Evolutionary conservation across 2,329 filamentous ascomycete genomes (phyloP), one percentile per base, ranked within the genome.

Genomic region (Cryphonectria carpinicola): DNA sequence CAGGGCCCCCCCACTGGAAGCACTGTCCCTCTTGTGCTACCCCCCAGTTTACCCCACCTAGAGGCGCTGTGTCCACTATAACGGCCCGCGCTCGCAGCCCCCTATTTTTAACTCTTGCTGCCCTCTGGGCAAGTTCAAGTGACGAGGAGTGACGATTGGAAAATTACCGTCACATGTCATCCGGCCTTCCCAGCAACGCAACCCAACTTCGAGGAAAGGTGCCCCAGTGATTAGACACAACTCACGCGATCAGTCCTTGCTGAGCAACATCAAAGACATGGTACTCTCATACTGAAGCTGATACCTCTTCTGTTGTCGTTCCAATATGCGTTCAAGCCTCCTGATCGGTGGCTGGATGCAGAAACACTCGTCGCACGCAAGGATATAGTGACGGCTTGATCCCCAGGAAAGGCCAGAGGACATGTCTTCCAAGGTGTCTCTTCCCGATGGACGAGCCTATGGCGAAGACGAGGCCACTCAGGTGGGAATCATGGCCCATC

Each of bases 351-450:
- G 49, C 66, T 66, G 71, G 69, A 43, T 67, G 70, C 70, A 67
- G 32, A 68, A 46, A 58, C 28, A 39, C 10, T 60, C 54, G 69
- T 69, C 71, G 52, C 71, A 71, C 35, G 56, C 66, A 49, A 62
- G 35, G 63, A 54, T 71, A 66, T 71, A 72, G 60, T 35, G 54
- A 32, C 52, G 19, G 58, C 46, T 19, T 28, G 66, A 11, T 25
- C 46, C 64, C 60, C 37, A 49, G 62, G 41, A 25, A 13, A 60
- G 14, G 43, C 17, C 39, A n/a, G 66, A 35, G 74, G 77, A 71
- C 76, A 84, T 84, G 82, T 80, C 82, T 64, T 81, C 82, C 72
- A 77, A 80, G 72, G 78, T 82, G 69, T 73, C 80, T 37, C 78
- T 70, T 19, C 43, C 72, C 22, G 81, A 83, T 69, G 74, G 73